A percentile compares a stretch with the other conserved stretches of the same genome.
Evolutionary conservation across 2,329 filamentous ascomycete genomes (phyloP).

Genomic region (Fusarium udum): DNA sequence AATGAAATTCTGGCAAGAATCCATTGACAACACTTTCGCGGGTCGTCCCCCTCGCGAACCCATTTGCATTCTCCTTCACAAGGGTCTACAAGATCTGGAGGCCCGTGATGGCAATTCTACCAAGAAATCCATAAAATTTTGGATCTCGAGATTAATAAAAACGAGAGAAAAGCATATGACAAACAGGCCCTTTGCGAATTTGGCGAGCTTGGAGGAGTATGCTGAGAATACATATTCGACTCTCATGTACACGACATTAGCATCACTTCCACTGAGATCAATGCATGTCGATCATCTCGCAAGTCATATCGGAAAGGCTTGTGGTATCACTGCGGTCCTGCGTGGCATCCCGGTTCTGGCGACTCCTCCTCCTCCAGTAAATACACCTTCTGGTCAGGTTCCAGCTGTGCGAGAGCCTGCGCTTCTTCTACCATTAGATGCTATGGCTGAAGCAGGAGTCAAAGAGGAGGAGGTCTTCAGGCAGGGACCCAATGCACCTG

Average conservation of each 20-base stretch:
- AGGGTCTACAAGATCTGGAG: slow-evolving; percentile 72
- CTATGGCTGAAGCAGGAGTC: slow-evolving; percentile 84
- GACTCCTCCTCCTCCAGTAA: slow-evolving; percentile 66
- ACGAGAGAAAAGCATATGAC: slow-evolving; percentile 84
- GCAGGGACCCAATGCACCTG: slow-evolving; percentile 78
- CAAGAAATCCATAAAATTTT: slow-evolving; percentile 70
- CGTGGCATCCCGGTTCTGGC: slow-evolving; percentile 89
- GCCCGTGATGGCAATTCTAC: slow-evolving; percentile 53
- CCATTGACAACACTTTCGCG: slow-evolving; percentile 79
- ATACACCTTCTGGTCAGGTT: slow-evolving; percentile 52
- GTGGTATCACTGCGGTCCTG: slow-evolving; percentile 86
- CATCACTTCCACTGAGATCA: slow-evolving; percentile 79
- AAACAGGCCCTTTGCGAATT: slow-evolving; percentile 80
- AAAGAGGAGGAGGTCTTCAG: slow-evolving; percentile 91
- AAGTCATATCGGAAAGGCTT: slow-evolving; percentile 93
- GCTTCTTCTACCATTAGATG: slow-evolving; percentile 84
- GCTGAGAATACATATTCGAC: slow-evolving; percentile 96
- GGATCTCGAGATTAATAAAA: slow-evolving; percentile 80
- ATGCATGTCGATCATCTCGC: slow-evolving; percentile 91
- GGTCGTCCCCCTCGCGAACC: slow-evolving; percentile 88
- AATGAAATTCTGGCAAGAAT: slow-evolving; percentile 94
- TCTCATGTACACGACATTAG: slow-evolving; percentile 86
- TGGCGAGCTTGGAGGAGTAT: slow-evolving; percentile 83
- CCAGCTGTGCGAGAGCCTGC: slow-evolving; percentile 56
- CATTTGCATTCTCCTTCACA: slow-evolving; percentile 83